Base-by-base conservation (phyloP, 495 filamentous ascomycete species). In the Penicillium silybi region DNA sequence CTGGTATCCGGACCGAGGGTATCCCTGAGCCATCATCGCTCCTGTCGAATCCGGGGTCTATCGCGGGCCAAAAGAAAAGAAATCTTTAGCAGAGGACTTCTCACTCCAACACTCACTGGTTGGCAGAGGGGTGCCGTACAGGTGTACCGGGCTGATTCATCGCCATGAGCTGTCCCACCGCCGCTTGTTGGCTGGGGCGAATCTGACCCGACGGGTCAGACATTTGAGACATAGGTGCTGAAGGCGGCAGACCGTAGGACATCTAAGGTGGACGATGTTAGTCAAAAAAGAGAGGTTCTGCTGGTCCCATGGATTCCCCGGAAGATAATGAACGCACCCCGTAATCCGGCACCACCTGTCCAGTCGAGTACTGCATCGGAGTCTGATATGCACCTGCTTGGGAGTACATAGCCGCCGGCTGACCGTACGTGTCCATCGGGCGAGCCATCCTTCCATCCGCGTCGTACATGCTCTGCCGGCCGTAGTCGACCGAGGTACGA, bases 401-500 rank as follows among this genome's bases (percentile, higher is more conserved):
- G 27, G 62, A 26, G 50, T 76, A 76, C 58, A 76, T 66, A 11
- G 70, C 34, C 16, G 69, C 47, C 16, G 69, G 56, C 41, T 73
- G 73, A 15, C 63, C 57, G 52, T 77, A 77, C 4, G 71, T 54
- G 40, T 72, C 71, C 62, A 74, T 65, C 18, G 64, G 71, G 17
- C 69, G 73, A 53, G 58, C 59, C 62, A 74, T 71, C 11, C 73
- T 64, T 38, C 61, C 55, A 25, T 76, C 73, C 7, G 63, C 17
- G 13, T 76, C 73, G 46, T 72, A 76, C 17, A 76, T 59, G 47
- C 53, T 58, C 47, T 70, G 62, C n/a, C 62, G 59, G 20, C 70
- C 69, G 56, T 69, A 70, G 40, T 77, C 73, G n/a, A 74, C 62
- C 13, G 73, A 75, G 8, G 73, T 75, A 10, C 73, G 71, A 46